Evolutionary conservation across 2,329 filamentous ascomycete genomes (phyloP).

Genomic region (Amylocarpus encephaloides): DNA sequence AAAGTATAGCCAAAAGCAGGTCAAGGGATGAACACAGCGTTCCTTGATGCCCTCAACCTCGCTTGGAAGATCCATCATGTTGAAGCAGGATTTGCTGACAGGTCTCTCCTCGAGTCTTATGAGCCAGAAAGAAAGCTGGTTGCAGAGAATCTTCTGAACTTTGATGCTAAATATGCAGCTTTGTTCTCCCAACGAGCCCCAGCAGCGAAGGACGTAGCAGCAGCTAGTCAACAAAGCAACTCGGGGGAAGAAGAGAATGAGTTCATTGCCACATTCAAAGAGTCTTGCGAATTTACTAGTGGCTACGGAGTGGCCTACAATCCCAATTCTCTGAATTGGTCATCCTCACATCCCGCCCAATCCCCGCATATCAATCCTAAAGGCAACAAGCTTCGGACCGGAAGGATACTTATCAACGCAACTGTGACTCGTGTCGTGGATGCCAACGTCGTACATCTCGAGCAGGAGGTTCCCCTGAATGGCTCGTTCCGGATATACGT

Average conservation of each 20-base stretch:
- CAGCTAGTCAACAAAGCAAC: conserved; percentile 44
- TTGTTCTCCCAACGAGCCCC: conserved; percentile 78
- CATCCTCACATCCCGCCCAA: conserved; percentile 61
- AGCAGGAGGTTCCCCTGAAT: conserved; percentile 84
- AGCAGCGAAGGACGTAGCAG: conserved; percentile 64
- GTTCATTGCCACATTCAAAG: conserved; percentile 87
- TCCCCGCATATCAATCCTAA: conserved; percentile 63
- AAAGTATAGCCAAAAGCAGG: conserved; percentile 64
- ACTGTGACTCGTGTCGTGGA: conserved; percentile 83
- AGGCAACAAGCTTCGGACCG: conserved; percentile 61
- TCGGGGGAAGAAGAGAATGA: conserved; percentile 55
- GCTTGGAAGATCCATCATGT: conserved; percentile 96
- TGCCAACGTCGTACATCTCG: conserved; percentile 82
- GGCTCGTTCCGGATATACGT: conserved; percentile 82
- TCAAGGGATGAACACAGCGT: conserved; percentile 75
- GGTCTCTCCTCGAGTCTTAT: conserved; percentile 74
- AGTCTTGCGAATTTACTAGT: conserved; percentile 84
- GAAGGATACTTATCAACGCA: conserved; percentile 68
- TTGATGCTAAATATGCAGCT: conserved; percentile 84
- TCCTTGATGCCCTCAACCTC: conserved; percentile 77
- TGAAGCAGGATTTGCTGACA: conserved; percentile 71
- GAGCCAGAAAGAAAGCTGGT: conserved; percentile 79
- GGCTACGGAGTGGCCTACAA: conserved; percentile 86
- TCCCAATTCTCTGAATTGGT: conserved; percentile 81
- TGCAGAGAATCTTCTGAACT: conserved; percentile 76